Percentiles rank a stretch among this genome's conserved stretches.
phyloP scores from a whole-genome alignment of 371 early-diverging fungal species.

The Circinella minor region DNA sequence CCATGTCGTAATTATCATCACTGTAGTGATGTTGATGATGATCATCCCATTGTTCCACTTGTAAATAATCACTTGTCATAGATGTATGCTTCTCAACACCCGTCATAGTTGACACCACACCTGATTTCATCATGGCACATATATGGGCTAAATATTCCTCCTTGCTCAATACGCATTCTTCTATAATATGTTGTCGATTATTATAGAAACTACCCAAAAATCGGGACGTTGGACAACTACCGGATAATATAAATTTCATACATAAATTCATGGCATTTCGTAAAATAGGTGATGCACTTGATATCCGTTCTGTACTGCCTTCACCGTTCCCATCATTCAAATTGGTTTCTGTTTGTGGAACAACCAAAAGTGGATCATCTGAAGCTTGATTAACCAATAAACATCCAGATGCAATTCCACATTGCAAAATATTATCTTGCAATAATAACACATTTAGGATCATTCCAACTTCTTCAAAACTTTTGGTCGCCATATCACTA shows the following conservation, averaged over 20 bases:
- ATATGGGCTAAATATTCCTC: slow-evolving; percentile 49
- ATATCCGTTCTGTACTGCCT: not conserved
- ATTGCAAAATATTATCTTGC: slow-evolving; percentile 47
- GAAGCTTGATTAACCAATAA: slow-evolving; percentile 28
- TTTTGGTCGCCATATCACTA: slow-evolving; percentile 26
- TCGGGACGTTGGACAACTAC: slow-evolving; percentile 29
- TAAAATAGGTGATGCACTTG: slow-evolving; percentile 18
- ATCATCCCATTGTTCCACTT: slow-evolving; percentile 9
- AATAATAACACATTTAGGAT: slow-evolving; percentile 39
- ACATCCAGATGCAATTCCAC: slow-evolving; percentile 48
- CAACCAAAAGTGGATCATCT: slow-evolving; percentile 28
- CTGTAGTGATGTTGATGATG: not conserved
- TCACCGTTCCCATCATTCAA: not conserved
- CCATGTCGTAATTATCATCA: slow-evolving; percentile 13
- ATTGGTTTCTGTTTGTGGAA: no score
- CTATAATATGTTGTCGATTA: slow-evolving; percentile 17
- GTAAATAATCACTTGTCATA: not conserved
- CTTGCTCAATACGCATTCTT: slow-evolving; percentile 38
- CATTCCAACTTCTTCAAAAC: slow-evolving; percentile 45
- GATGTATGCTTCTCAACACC: no score
- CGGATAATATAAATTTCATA: slow-evolving; percentile 23
- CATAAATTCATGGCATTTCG: slow-evolving; percentile 34
- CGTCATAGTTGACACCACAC: not conserved
- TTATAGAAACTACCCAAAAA: slow-evolving; percentile 38
- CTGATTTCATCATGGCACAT: slow-evolving; percentile 49